Conservation (phyloP, 345 rosid genomes). For the Eucalyptus decipiens region DNA sequence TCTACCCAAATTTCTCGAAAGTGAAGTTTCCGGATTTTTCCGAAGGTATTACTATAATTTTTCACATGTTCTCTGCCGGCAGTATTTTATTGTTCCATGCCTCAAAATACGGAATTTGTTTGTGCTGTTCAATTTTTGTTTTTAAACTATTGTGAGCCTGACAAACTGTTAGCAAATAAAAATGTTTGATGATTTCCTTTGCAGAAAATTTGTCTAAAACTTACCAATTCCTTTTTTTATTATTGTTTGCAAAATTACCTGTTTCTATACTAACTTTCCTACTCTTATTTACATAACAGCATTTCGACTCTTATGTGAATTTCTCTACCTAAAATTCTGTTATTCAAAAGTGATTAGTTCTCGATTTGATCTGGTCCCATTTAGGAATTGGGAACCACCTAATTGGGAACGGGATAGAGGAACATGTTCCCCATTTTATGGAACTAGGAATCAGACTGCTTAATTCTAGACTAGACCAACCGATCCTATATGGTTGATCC, state of each 20-base stretch:
- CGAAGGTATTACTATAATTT: not conserved
- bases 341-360: too few species aligned
- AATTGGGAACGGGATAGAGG: accelerated
- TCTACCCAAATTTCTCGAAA: not conserved
- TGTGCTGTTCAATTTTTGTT: not conserved
- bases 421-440: too few species aligned
- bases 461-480: too few species aligned
- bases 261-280: not conserved
- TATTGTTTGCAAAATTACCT: not conserved
- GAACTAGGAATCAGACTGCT: too few species aligned
- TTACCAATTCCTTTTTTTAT: too few species aligned
- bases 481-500: too few species aligned
- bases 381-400: too few species aligned
- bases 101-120: not conserved
- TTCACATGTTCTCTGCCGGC: not conserved
- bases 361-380: too few species aligned
- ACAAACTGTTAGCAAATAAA: too few species aligned
- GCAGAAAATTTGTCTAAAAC: not conserved
- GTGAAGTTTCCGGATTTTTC: not conserved
- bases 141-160: not conserved
- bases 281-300: not conserved
- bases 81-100: not conserved
- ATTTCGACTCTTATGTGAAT: not conserved
- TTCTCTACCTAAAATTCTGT: too few species aligned
- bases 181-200: not conserved